phyloP scores from a whole-genome alignment of 306 rosid genomes.

The Citrullus amarus region DNA sequence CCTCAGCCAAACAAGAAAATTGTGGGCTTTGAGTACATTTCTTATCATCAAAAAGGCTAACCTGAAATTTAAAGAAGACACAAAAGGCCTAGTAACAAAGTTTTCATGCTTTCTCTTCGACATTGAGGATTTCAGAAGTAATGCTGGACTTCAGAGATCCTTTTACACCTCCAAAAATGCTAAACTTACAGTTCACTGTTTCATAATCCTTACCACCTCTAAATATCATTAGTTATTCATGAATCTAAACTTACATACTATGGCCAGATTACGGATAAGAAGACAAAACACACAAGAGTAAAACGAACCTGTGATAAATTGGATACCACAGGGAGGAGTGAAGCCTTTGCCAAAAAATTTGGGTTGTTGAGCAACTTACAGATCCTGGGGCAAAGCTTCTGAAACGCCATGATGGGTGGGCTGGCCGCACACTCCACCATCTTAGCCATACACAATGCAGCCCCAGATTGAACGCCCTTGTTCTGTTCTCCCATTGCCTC shows the following conservation, averaged over 20 bases:
- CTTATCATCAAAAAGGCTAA: not conserved
- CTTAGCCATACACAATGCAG: constrained; percentile 79
- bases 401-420: constrained; percentile 50
- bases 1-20: not conserved
- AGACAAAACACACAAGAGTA: not conserved
- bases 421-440: constrained; percentile 57
- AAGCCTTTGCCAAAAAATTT: constrained; percentile 66
- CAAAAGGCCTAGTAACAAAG: not conserved
- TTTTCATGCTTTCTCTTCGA: not conserved
- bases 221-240: not conserved
- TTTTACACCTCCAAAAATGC: not conserved
- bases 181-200: not conserved
- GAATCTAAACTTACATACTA: not conserved
- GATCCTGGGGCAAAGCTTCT: constrained; percentile 91
- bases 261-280: not conserved
- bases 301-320: constrained; percentile 71
- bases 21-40: not conserved
- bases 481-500: constrained; percentile 96
- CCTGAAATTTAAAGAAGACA: not conserved
- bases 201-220: not conserved
- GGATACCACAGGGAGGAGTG: constrained; percentile 70
- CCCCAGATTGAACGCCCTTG: constrained; percentile 78
- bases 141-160: not conserved
- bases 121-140: not conserved
- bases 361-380: constrained; percentile 71